Percentiles rank a stretch among this genome's conserved stretches.
Conservation (phyloP, 345 rosid species). For the Eucalyptus viminalis region DNA sequence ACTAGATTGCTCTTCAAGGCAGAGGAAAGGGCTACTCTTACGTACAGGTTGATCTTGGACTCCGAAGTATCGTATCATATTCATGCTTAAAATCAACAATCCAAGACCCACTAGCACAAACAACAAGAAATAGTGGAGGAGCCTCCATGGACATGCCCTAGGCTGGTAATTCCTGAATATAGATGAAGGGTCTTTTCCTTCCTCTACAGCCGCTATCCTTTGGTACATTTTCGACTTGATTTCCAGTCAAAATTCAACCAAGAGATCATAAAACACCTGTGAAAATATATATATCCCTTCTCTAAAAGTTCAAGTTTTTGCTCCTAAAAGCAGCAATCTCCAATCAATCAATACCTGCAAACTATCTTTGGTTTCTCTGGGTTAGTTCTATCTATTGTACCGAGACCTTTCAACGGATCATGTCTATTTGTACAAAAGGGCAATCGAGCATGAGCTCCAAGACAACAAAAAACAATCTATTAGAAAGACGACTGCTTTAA, state of each 20-base stretch:
- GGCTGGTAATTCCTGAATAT: conserved; percentile 14
- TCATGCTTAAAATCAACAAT: conserved; percentile 35
- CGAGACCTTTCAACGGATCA: background rate
- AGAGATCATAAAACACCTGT: background rate
- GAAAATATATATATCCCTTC: background rate
- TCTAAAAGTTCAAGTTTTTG: background rate
- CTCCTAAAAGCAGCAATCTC: background rate
- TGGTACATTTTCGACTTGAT: conserved; percentile 6
- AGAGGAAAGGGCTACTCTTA: conserved; percentile 12
- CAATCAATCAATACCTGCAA: background rate
- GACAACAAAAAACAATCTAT: background rate
- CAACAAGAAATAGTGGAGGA: conserved; percentile 27
- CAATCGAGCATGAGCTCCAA: background rate
- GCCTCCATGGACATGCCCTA: conserved; percentile 22
- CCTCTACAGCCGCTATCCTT: conserved; percentile 27
- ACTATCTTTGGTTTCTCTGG: background rate
- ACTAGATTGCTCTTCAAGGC: conserved; percentile 4
- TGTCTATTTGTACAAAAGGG: background rate
- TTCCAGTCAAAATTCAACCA: background rate
- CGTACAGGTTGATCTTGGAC: conserved; percentile 5
- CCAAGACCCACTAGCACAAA: conserved; percentile 37
- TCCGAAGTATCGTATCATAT: conserved; percentile 20
- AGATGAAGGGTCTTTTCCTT: conserved; percentile 27
- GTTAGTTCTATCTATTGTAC: background rate
- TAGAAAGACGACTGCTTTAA: background rate